Evolutionary conservation across 2,329 filamentous ascomycete genomes (phyloP).

Genomic region (Sporothrix pallida): DNA sequence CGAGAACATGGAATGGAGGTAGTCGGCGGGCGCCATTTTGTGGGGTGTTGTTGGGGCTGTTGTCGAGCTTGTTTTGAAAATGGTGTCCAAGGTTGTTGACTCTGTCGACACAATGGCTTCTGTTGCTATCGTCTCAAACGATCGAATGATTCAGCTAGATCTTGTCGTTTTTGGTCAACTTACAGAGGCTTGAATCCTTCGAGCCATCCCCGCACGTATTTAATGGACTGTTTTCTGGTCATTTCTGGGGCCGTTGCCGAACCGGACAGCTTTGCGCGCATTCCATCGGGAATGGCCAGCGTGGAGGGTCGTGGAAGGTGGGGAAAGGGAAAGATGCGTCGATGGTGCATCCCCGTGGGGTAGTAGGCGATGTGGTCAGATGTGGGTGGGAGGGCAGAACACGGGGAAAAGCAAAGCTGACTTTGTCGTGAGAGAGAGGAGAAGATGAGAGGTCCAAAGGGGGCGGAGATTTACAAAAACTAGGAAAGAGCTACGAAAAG

Average conservation of each 20-base stretch:
- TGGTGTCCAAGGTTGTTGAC: too few relatives aligned
- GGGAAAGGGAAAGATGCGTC: background rate
- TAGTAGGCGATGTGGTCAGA: background rate
- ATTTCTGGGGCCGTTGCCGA: background rate
- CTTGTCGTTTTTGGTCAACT: background rate
- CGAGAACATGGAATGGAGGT: constrained; percentile 17
- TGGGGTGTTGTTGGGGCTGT: too few relatives aligned
- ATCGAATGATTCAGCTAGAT: background rate
- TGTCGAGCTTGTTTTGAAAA: too few relatives aligned
- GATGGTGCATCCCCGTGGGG: background rate
- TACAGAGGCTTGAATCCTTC: background rate
- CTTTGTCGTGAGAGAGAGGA: too few relatives aligned
- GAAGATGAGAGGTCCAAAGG: too few relatives aligned
- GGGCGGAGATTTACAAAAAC: too few relatives aligned
- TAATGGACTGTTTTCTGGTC: background rate
- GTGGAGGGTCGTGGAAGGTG: background rate
- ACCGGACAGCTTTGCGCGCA: background rate
- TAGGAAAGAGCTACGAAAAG: too few relatives aligned
- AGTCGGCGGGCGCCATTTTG: constrained; percentile 13
- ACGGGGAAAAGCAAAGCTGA: background rate
- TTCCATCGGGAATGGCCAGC: background rate
- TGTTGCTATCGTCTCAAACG: background rate
- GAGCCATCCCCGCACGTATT: background rate
- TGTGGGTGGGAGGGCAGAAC: background rate
- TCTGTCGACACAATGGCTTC: too few relatives aligned